These are phyloP conservation scores for Aspergillus panamensis DNA, from an alignment of 495 filamentous ascomycete species.

Conservation along the genomic window DNA sequence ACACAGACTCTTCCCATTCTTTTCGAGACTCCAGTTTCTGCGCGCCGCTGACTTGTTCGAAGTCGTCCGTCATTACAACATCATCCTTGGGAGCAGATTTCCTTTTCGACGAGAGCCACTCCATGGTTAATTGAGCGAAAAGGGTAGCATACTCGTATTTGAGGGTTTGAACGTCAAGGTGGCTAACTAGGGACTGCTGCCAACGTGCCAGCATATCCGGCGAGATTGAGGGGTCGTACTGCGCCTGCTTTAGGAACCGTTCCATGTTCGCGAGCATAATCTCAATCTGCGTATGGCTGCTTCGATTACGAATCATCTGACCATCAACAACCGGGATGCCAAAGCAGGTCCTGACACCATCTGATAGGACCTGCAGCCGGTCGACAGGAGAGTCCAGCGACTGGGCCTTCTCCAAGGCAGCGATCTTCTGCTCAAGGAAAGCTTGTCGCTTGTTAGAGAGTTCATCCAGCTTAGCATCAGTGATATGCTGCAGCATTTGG, in stretches of 20 bases:
- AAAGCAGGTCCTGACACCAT: conserved; percentile 14
- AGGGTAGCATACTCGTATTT: conserved; percentile 19
- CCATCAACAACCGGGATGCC: conserved; percentile 8
- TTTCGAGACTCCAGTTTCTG: conserved; percentile 12
- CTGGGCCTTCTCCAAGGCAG: conserved; percentile 1
- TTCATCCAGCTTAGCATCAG: conserved; percentile 17
- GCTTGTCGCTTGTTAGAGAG: conserved; percentile 16
- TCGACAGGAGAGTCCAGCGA: conserved; percentile 1
- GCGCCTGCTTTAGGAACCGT: conserved; percentile 16
- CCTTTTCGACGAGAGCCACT: conserved; percentile 17
- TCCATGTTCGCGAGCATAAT: conserved; percentile 8
- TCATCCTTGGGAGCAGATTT: neutral
- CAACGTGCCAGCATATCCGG: conserved; percentile 11
- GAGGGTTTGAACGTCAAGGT: conserved; percentile 16
- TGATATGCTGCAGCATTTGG: conserved; percentile 18
- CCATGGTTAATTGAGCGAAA: conserved; percentile 18
- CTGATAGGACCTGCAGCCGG: neutral
- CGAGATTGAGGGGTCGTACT: conserved; percentile 17
- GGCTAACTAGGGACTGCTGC: conserved; percentile 4
- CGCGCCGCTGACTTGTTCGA: neutral
- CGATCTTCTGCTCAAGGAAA: conserved; percentile 9
- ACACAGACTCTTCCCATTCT: conserved; percentile 12
- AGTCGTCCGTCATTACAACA: conserved; percentile 1
- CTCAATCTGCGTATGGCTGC: neutral
- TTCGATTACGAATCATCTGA: neutral